Conservation (phyloP, 495 filamentous ascomycete species). For the Haplographium delicatum region DNA sequence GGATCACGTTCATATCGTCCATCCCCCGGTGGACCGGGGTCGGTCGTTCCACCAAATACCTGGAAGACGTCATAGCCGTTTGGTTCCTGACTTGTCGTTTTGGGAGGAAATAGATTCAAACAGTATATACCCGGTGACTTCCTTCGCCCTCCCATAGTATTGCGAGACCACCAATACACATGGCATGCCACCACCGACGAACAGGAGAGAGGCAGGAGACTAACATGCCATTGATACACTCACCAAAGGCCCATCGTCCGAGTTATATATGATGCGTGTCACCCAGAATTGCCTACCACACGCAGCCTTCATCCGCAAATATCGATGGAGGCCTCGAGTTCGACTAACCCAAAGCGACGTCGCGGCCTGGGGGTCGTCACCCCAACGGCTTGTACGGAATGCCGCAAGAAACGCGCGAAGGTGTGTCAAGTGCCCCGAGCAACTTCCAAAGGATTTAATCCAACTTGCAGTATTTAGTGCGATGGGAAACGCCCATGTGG, state of each 20-base stretch:
- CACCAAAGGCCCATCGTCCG: background rate
- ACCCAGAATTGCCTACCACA: background rate
- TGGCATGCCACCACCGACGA: too few relatives aligned
- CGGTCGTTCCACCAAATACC: too few relatives aligned
- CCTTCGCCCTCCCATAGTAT: too few relatives aligned
- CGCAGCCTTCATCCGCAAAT: background rate
- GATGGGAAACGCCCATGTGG: conserved; percentile 48
- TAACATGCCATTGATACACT: background rate
- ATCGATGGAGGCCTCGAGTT: conserved; percentile 15
- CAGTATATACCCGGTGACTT: too few relatives aligned
- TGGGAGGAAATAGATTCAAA: too few relatives aligned
- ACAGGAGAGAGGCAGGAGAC: background rate
- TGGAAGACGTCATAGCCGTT: too few relatives aligned
- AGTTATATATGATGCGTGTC: conserved; percentile 4
- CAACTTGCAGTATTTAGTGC: conserved; percentile 39
- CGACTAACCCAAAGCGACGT: conserved; percentile 27
- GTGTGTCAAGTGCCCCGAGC: conserved; percentile 23
- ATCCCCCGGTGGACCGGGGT: too few relatives aligned
- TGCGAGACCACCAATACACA: too few relatives aligned
- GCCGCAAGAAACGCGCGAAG: conserved; percentile 53
- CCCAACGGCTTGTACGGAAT: conserved; percentile 52
- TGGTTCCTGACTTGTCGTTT: too few relatives aligned
- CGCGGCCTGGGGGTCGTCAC: conserved; percentile 49
- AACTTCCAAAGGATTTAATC: too few relatives aligned
- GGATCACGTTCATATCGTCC: too few relatives aligned